Percentiles rank a stretch among this genome's conserved stretches.
phyloP scores from a whole-genome alignment of 129 eudicot genomes.

The Kitagawia praeruptora region DNA sequence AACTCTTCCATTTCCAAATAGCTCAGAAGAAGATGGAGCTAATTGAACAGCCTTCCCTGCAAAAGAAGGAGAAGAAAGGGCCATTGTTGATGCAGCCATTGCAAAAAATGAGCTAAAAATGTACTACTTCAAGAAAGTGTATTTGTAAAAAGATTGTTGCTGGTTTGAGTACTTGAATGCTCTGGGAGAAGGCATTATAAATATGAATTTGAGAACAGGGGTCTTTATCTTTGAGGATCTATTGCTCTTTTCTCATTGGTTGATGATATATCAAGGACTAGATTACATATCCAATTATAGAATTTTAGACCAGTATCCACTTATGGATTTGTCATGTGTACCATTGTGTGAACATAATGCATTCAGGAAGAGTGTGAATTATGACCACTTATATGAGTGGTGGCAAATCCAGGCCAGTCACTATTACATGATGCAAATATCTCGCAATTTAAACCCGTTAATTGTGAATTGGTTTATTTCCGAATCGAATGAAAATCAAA shows the following conservation, averaged over 20 bases:
- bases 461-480: too few species aligned
- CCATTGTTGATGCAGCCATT: conserved; percentile 46
- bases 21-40: conserved; percentile 14
- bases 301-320: not conserved
- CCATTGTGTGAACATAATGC: too few species aligned
- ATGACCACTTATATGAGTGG: not conserved
- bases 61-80: conserved; percentile 38
- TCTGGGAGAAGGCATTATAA: not conserved
- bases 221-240: not conserved
- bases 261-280: not conserved
- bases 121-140: not conserved
- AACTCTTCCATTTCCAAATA: conserved; percentile 27
- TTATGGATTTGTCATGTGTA: not conserved
- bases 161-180: not conserved
- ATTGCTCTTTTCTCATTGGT: not conserved
- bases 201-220: not conserved
- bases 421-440: not conserved
- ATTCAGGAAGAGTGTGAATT: not conserved
- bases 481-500: too few species aligned
- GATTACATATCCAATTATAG: not conserved
- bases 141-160: not conserved
- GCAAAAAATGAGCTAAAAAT: not conserved
- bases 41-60: conserved; percentile 33
- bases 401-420: not conserved
- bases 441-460: not conserved